Conservation (phyloP, 176 grass and related monocot genomes). For the Carex cristatella region DNA sequence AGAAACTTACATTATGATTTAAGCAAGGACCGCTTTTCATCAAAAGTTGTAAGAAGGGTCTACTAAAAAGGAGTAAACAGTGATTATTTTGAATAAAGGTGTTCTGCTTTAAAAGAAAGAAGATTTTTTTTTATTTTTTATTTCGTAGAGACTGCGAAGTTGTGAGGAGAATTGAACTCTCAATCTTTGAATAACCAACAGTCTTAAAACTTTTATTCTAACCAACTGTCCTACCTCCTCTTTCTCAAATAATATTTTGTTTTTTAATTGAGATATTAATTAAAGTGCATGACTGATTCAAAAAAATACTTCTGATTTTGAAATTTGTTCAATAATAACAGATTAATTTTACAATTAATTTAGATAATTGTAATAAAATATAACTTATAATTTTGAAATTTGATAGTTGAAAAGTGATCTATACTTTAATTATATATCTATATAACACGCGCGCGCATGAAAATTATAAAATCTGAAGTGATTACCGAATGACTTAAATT, state of each 20-base stretch:
- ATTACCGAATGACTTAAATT: neutral
- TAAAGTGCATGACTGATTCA: neutral
- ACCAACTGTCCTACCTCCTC: too few species aligned
- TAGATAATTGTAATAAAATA: neutral
- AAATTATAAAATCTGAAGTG: neutral
- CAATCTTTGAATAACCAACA: too few species aligned
- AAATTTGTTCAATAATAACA: too few species aligned
- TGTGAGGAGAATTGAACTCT: too few species aligned
- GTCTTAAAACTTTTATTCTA: too few species aligned
- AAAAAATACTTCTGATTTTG: too few species aligned
- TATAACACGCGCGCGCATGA: neutral
- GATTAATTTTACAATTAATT: too few species aligned
- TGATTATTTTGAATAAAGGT: slow-evolving; percentile 12
- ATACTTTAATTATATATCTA: neutral
- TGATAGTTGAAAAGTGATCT: neutral
- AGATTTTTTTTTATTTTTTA: neutral
- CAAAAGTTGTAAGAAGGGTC: slow-evolving; percentile 9
- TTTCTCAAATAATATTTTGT: neutral
- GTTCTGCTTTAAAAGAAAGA: neutral
- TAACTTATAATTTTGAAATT: neutral
- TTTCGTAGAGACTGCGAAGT: too few species aligned
- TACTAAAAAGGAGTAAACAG: neutral
- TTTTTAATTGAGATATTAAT: neutral
- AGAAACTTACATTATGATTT: neutral
- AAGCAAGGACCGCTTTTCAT: neutral